phyloP scores from a whole-genome alignment of 2,329 filamentous ascomycete genomes.

The Sporothrix pseudoabietina region DNA sequence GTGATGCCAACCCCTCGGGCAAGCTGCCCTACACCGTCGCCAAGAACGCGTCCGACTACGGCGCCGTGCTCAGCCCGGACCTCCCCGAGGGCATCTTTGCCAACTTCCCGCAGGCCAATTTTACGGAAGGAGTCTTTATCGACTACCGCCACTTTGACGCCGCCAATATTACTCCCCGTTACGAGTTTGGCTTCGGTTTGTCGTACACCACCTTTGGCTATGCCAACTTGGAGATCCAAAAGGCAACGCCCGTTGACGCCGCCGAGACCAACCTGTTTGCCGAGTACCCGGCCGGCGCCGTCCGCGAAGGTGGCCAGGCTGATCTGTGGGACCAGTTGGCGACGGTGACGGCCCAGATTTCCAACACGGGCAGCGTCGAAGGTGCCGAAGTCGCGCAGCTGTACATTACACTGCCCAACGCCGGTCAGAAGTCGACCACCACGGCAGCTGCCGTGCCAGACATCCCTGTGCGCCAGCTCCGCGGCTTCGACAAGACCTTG shows the following conservation, averaged over 20 bases:
- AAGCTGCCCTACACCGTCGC: conserved; percentile 64
- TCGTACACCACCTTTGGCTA: conserved; percentile 59
- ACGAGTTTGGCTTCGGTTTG: conserved; percentile 59
- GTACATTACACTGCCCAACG: conserved; percentile 48
- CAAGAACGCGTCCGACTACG: conserved; percentile 54
- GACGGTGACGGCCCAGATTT: conserved; percentile 44
- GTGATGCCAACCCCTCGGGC: conserved; percentile 58
- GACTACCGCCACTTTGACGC: conserved; percentile 60
- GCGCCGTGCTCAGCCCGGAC: conserved; percentile 20
- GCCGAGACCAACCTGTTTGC: conserved; percentile 35
- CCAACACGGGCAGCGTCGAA: conserved; percentile 46
- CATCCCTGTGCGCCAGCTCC: conserved; percentile 59
- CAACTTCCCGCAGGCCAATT: conserved; percentile 37
- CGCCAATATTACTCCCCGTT: conserved; percentile 52
- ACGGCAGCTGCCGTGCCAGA: neutral
- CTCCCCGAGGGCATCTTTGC: conserved; percentile 43
- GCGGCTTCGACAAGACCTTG: conserved; percentile 65
- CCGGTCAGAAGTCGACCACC: neutral
- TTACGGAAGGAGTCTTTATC: conserved; percentile 47
- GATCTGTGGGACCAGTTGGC: conserved; percentile 53
- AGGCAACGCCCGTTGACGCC: conserved; percentile 38
- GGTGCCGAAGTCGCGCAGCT: conserved; percentile 52
- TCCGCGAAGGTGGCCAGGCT: conserved; percentile 49
- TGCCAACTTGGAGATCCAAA: conserved; percentile 41
- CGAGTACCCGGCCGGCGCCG: conserved; percentile 45